Conservation (phyloP, 352 stramenopile species). For the Chrysophaeum taylorii region DNA sequence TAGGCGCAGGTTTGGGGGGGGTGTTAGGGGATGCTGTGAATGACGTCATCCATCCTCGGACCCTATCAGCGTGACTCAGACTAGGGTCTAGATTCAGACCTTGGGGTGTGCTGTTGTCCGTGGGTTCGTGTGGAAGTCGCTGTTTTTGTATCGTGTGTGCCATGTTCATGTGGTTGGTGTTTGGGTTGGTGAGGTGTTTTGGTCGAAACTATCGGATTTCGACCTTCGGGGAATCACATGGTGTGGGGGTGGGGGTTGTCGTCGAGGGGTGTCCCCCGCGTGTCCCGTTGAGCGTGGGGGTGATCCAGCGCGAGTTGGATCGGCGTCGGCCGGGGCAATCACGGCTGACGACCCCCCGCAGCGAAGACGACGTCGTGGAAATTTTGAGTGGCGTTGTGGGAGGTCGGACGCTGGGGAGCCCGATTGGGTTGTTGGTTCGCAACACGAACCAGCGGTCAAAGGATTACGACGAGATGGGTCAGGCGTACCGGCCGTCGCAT, state of each 20-base stretch:
- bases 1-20: too few relatives aligned
- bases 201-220: conserved; percentile 93
- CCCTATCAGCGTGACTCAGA: too few relatives aligned
- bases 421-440: conserved; percentile 87
- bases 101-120: too few relatives aligned
- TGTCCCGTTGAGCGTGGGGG: conserved; percentile 78
- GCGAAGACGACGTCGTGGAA: conserved; percentile 91
- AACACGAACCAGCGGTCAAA: conserved; percentile 92
- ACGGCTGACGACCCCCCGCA: conserved; percentile 91
- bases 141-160: too few relatives aligned
- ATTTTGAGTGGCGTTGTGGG: conserved; percentile 80
- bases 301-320: conserved; percentile 95
- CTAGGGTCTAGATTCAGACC: too few relatives aligned
- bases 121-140: too few relatives aligned
- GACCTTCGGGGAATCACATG: conserved; percentile 97
- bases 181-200: conserved; percentile 81
- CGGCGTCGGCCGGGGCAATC: conserved; percentile 89
- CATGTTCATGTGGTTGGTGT: too few relatives aligned
- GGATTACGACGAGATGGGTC: conserved; percentile 89
- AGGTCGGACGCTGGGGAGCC: conserved; percentile 84
- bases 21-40: too few relatives aligned
- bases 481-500: conserved; percentile 77
- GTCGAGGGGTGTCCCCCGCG: conserved; percentile 93
- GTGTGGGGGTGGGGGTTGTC: conserved; percentile 88
- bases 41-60: too few relatives aligned